These are phyloP conservation scores for Candolleomyces eurysporus DNA, from an alignment of 768 basidiomycete species.

Conservation along the genomic window DNA sequence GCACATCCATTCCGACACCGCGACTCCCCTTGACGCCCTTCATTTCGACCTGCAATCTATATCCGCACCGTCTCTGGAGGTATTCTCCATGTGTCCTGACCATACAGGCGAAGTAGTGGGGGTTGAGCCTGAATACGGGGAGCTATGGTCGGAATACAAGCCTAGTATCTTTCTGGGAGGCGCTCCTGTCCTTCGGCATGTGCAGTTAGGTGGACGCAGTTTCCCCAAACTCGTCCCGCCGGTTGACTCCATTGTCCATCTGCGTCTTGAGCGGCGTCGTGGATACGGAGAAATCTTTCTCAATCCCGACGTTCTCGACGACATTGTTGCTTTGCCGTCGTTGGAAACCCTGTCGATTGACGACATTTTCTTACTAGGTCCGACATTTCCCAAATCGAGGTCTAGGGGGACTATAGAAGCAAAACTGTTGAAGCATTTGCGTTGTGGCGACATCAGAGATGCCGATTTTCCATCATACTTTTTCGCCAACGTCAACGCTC, in stretches of 20 bases:
- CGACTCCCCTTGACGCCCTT: background rate
- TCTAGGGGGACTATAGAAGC: conserved; percentile 4
- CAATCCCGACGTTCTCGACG: conserved; percentile 5
- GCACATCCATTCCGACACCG: conserved; percentile 10
- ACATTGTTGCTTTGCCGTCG: conserved; percentile 12
- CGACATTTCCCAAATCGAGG: background rate
- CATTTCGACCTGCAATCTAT: background rate
- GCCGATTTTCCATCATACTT: background rate
- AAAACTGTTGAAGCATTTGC: conserved; percentile 15
- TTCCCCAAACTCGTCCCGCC: conserved; percentile 9
- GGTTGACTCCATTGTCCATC: conserved; percentile 14
- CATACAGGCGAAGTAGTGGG: background rate
- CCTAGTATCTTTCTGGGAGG: conserved; percentile 15
- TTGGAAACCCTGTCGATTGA: conserved; percentile 15
- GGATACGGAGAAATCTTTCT: background rate
- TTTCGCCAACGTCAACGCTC: conserved; percentile 13
- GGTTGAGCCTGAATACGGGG: background rate
- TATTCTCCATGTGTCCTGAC: conserved; percentile 11
- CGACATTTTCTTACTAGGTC: conserved; percentile 4
- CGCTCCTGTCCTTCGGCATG: conserved; percentile 14
- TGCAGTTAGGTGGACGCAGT: conserved; percentile 12
- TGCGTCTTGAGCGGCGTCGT: conserved; percentile 14
- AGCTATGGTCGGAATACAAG: background rate
- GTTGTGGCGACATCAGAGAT: conserved; percentile 4
- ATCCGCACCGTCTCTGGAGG: conserved; percentile 16